phyloP scores from a whole-genome alignment of 495 filamentous ascomycete genomes.

The Neurospora cerealis region DNA sequence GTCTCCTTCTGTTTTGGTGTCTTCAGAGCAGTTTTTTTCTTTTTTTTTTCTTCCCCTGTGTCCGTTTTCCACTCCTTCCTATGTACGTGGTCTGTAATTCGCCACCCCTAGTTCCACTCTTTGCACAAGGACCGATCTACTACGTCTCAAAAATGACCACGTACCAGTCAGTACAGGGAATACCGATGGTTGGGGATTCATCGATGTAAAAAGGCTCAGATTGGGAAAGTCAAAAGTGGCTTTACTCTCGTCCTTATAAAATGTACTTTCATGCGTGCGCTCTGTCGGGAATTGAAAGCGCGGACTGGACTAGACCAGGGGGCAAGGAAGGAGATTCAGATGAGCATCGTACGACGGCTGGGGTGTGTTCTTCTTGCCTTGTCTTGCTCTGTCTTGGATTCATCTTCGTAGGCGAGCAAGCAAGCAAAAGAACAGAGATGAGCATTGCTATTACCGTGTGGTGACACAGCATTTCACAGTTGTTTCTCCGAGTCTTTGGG shows the following conservation, averaged over 20 bases:
- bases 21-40: background rate
- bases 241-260: background rate
- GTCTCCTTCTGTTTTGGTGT: background rate
- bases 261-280: background rate
- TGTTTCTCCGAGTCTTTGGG: background rate
- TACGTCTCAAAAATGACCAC: background rate
- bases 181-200: background rate
- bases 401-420: background rate
- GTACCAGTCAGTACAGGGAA: background rate
- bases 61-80: background rate
- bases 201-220: background rate
- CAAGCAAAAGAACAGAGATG: background rate
- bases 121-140: background rate
- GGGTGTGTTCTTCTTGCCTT: background rate
- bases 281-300: background rate
- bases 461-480: background rate
- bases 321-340: background rate
- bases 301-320: background rate
- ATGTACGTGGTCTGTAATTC: background rate
- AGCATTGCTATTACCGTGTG: background rate
- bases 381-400: background rate
- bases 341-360: background rate
- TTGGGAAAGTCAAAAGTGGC: background rate
- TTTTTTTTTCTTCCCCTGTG: background rate
- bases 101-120: background rate